Conservation (phyloP, 2,329 filamentous ascomycete species). For the Septoria petroselini region DNA sequence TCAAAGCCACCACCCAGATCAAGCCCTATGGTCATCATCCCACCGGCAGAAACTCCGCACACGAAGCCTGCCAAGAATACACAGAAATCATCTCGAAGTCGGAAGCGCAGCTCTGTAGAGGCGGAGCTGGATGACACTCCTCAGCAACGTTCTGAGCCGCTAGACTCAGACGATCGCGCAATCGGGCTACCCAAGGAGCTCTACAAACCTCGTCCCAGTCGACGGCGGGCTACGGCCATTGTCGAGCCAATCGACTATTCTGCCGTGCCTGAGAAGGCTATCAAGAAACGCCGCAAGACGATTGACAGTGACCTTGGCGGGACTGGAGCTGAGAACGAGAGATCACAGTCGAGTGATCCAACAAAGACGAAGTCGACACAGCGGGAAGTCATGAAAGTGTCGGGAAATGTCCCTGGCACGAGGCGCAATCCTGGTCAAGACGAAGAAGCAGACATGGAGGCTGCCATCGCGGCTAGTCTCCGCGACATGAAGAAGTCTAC, state of each 20-base stretch:
- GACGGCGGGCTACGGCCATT: constrained; percentile 32
- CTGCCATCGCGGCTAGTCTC: constrained; percentile 12
- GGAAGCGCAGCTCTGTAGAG: constrained; percentile 27
- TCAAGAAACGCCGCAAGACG: constrained; percentile 43
- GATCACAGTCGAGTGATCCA: background rate
- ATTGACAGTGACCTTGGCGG: constrained; percentile 5
- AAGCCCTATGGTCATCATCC: constrained; percentile 24
- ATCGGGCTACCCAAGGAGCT: constrained; percentile 41
- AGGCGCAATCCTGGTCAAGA: constrained; percentile 2
- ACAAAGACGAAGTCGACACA: constrained; percentile 1
- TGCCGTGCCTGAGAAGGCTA: constrained; percentile 41
- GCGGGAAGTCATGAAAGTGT: background rate
- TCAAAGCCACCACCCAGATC: constrained; percentile 15
- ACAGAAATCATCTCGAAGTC: constrained; percentile 19
- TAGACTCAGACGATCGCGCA: constrained; percentile 34
- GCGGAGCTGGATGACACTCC: constrained; percentile 4
- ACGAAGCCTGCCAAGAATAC: constrained; percentile 22
- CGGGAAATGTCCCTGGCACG: background rate
- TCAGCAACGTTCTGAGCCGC: constrained; percentile 22
- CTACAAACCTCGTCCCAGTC: constrained; percentile 42
- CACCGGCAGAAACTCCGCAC: constrained; percentile 1
- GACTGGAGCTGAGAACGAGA: background rate
- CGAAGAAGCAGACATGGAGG: constrained; percentile 7
- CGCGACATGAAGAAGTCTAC: constrained; percentile 9
- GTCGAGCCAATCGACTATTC: constrained; percentile 36